Evolutionary conservation across 2,329 filamentous ascomycete species (phyloP).

Genomic region (Talaromyces sp.): DNA sequence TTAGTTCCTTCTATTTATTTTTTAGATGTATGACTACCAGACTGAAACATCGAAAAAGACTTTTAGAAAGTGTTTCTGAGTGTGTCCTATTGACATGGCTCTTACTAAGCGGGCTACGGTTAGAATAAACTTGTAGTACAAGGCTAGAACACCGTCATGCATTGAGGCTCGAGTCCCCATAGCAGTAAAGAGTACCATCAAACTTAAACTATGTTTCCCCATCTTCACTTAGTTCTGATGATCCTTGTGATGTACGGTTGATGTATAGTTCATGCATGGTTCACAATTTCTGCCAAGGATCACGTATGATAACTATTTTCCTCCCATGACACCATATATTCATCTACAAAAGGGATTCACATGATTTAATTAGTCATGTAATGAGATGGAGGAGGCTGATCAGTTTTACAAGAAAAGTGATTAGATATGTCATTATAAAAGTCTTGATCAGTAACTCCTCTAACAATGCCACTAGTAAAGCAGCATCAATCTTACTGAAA

Average conservation of each 20-base stretch:
- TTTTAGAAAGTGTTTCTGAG: background rate
- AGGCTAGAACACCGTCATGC: background rate
- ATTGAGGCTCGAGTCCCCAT: background rate
- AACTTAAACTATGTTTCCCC: background rate
- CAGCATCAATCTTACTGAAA: too few species aligned
- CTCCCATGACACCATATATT: background rate
- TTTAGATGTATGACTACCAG: background rate
- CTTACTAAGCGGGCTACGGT: background rate
- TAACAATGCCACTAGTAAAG: too few species aligned
- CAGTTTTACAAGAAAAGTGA: background rate
- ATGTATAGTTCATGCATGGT: background rate
- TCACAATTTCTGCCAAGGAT: constrained; percentile 8
- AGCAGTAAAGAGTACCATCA: background rate
- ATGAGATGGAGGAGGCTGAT: background rate
- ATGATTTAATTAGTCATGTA: background rate
- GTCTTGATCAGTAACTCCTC: too few species aligned
- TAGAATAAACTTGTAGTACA: background rate
- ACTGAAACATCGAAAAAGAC: background rate
- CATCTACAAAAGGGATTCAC: background rate
- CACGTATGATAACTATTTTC: background rate
- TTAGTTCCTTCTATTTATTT: background rate
- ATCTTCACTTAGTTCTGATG: background rate
- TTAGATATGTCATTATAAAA: too few species aligned
- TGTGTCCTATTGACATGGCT: background rate
- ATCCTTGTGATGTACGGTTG: background rate